phyloP scores from a whole-genome alignment of 2,329 filamentous ascomycete species.

The Hypomyces rosellus region DNA sequence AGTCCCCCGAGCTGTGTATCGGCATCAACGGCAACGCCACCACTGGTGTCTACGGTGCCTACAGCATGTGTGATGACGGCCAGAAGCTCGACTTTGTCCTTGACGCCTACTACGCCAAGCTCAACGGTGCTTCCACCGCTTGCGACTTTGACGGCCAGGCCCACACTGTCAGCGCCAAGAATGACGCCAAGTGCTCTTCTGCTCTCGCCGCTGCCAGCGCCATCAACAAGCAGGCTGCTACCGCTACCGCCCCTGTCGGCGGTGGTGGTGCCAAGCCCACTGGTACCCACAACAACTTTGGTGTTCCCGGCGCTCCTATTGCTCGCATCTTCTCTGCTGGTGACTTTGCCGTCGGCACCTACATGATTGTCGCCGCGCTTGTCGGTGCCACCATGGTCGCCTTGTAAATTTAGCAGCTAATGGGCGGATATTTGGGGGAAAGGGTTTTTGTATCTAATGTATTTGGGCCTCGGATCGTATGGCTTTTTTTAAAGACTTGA shows the following conservation, averaged over 20 bases:
- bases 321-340: conserved; percentile 39
- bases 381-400: conserved; percentile 48
- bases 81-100: conserved; percentile 70
- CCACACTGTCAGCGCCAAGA: conserved; percentile 42
- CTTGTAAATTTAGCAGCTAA: conserved; percentile 33
- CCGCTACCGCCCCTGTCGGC: conserved; percentile 35
- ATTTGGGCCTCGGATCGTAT: neutral
- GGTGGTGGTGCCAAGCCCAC: conserved; percentile 24
- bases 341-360: conserved; percentile 43
- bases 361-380: conserved; percentile 45
- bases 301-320: conserved; percentile 30
- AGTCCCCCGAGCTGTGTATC: conserved; percentile 48
- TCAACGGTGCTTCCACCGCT: conserved; percentile 48
- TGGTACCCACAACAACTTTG: conserved; percentile 27
- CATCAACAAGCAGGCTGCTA: conserved; percentile 41
- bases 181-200: conserved; percentile 47
- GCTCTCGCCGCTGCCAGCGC: conserved; percentile 59
- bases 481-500: neutral
- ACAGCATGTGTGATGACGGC: conserved; percentile 66
- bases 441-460: neutral
- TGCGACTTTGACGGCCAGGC: conserved; percentile 69
- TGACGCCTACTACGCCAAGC: conserved; percentile 62
- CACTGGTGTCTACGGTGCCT: conserved; percentile 66
- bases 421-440: neutral
- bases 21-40: conserved; percentile 64